phyloP scores from a whole-genome alignment of 1,284 basidiomycete species.

The Golubevia sp. region DNA sequence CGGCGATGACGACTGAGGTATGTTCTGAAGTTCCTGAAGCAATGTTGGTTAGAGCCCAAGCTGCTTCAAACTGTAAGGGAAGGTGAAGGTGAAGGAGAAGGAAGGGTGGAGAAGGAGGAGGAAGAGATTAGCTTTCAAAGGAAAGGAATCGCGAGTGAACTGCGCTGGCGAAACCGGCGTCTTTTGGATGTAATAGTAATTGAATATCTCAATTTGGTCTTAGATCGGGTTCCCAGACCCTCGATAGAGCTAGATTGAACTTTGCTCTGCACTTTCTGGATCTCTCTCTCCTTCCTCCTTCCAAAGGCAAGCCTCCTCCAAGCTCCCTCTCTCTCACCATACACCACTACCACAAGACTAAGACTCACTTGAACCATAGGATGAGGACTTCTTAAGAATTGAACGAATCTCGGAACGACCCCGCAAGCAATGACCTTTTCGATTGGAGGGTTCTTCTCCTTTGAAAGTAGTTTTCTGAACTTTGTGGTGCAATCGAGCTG shows the following conservation, averaged over 20 bases:
- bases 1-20: constrained; percentile 94
- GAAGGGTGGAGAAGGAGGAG: neutral
- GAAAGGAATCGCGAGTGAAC: too few species aligned
- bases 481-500: constrained; percentile 92
- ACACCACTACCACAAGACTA: too few species aligned
- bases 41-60: constrained; percentile 99
- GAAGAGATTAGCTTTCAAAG: constrained; percentile 4
- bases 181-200: too few species aligned
- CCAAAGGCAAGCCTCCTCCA: too few species aligned
- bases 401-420: constrained; percentile 95
- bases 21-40: constrained; percentile 98
- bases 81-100: neutral
- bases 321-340: too few species aligned
- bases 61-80: constrained; percentile 85
- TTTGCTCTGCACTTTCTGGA: too few species aligned
- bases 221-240: too few species aligned
- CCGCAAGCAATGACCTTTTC: constrained; percentile 97
- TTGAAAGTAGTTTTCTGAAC: constrained; percentile 92
- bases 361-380: constrained; percentile 87
- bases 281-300: too few species aligned
- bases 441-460: constrained; percentile 99
- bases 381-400: constrained; percentile 85
- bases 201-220: too few species aligned
- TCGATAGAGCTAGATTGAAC: too few species aligned
- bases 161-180: too few species aligned